phyloP scores from a whole-genome alignment of 345 rosid genomes.

The Salix viminalis region DNA sequence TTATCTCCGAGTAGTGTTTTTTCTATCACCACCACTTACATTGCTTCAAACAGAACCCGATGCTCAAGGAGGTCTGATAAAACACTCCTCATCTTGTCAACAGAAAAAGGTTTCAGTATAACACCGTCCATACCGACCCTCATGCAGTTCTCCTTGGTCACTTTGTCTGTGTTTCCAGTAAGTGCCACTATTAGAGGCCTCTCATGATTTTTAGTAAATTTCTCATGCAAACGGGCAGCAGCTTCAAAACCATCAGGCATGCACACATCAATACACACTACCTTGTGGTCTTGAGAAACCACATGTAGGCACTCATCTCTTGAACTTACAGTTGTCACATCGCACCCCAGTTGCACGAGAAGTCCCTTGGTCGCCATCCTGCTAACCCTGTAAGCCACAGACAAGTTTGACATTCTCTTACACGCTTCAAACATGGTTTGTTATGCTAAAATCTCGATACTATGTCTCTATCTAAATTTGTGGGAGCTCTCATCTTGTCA shows the following conservation, averaged over 20 bases:
- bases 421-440: not conserved
- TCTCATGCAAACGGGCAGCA: slow-evolving; percentile 52
- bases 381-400: slow-evolving; percentile 54
- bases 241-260: slow-evolving; percentile 60
- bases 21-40: slow-evolving; percentile 10
- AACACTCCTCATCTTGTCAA: slow-evolving; percentile 78
- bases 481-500: no score
- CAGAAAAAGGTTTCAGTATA: slow-evolving; percentile 67
- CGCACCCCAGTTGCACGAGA: slow-evolving; percentile 84
- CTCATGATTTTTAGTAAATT: slow-evolving; percentile 60
- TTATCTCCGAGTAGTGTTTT: slow-evolving; percentile 6
- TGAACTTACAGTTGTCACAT: slow-evolving; percentile 69
- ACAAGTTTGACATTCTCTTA: slow-evolving; percentile 1
- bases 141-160: slow-evolving; percentile 74
- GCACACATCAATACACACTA: slow-evolving; percentile 73
- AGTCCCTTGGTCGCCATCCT: slow-evolving; percentile 81
- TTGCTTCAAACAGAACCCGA: slow-evolving; percentile 50
- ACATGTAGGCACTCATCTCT: slow-evolving; percentile 61
- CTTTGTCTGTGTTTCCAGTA: slow-evolving; percentile 62
- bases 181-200: slow-evolving; percentile 86
- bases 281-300: slow-evolving; percentile 69
- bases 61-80: slow-evolving; percentile 68
- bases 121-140: slow-evolving; percentile 80
- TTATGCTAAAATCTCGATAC: not conserved
- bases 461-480: no score